These are phyloP conservation scores for Kodamaea fungicola DNA, from an alignment of 1,139 yeast species.

Conservation along the genomic window DNA sequence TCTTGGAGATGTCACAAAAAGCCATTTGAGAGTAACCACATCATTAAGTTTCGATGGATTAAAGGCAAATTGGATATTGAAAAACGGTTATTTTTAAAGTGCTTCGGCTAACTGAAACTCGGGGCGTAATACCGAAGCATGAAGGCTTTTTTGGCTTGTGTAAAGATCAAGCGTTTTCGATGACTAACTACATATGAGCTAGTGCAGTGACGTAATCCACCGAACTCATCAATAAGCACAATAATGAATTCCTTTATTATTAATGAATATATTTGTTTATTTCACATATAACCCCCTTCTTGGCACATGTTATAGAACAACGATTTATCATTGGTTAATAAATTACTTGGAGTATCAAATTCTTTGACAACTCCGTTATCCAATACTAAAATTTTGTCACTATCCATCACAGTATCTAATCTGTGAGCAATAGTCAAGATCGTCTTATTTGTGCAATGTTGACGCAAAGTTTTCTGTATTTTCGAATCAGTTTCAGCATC, in stretches of 20 bases:
- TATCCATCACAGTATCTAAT: slow-evolving; percentile 33
- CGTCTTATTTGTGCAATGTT: slow-evolving; percentile 30
- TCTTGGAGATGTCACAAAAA: too few relatives aligned
- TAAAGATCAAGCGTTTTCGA: too few relatives aligned
- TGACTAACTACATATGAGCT: too few relatives aligned
- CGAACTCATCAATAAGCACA: too few relatives aligned
- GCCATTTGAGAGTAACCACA: too few relatives aligned
- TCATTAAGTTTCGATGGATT: too few relatives aligned
- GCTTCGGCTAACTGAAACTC: too few relatives aligned
- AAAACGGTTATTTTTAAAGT: too few relatives aligned
- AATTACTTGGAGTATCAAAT: slow-evolving; percentile 27
- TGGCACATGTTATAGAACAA: slow-evolving; percentile 32
- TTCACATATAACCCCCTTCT: slow-evolving; percentile 15
- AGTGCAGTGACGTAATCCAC: too few relatives aligned
- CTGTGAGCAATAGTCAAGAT: slow-evolving; percentile 38
- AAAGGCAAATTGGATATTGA: too few relatives aligned
- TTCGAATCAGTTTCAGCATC: slow-evolving; percentile 36
- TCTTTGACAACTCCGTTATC: slow-evolving; percentile 32
- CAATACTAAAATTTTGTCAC: slow-evolving; percentile 31
- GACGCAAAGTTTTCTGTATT: slow-evolving; percentile 32
- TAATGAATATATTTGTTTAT: background rate
- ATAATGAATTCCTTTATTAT: background rate
- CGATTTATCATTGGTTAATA: slow-evolving; percentile 21
- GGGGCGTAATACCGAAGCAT: too few relatives aligned
- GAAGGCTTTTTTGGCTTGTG: too few relatives aligned